Evolutionary conservation across 768 basidiomycete genomes (phyloP).

Genomic region (Trametes cingulata): DNA sequence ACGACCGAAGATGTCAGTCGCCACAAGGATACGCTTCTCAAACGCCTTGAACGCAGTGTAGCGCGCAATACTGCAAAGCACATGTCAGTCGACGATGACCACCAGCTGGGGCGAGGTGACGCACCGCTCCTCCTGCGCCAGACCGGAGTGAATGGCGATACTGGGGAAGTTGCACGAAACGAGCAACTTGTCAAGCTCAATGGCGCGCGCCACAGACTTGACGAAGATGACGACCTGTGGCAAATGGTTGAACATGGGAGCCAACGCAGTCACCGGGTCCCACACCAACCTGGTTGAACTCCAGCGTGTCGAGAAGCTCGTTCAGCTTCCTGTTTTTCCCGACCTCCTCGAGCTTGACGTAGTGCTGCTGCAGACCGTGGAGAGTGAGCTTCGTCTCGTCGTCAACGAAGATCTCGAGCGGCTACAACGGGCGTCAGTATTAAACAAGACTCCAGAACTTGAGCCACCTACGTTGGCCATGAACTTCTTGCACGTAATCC

Average conservation of each 20-base stretch:
- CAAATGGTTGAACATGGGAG: background rate
- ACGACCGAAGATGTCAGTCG: constrained; percentile 98
- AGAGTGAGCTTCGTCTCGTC: constrained; percentile 98
- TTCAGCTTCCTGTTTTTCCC: constrained; percentile 98
- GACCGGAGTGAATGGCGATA: constrained; percentile 94
- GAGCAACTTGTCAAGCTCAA: constrained; percentile 92
- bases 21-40: constrained; percentile 98
- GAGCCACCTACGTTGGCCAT: constrained; percentile 89
- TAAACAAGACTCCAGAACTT: background rate
- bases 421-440: constrained; percentile 49
- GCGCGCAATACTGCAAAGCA: constrained; percentile 70
- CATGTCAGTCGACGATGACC: constrained; percentile 9
- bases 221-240: constrained; percentile 97
- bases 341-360: constrained; percentile 93
- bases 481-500: constrained; percentile 98
- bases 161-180: constrained; percentile 98
- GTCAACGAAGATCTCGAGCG: constrained; percentile 98
- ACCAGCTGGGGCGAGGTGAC: constrained; percentile 27
- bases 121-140: constrained; percentile 94
- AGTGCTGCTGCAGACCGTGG: constrained; percentile 98
- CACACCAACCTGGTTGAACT: constrained; percentile 91
- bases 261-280: background rate
- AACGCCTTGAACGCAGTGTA: constrained; percentile 99
- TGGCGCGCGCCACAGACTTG: constrained; percentile 95
- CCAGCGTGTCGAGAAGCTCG: constrained; percentile 90